Evolutionary conservation across 257 asterid genomes (phyloP), one percentile per base, ranked within the genome.

Genomic region (Voacanga thouarsii): DNA sequence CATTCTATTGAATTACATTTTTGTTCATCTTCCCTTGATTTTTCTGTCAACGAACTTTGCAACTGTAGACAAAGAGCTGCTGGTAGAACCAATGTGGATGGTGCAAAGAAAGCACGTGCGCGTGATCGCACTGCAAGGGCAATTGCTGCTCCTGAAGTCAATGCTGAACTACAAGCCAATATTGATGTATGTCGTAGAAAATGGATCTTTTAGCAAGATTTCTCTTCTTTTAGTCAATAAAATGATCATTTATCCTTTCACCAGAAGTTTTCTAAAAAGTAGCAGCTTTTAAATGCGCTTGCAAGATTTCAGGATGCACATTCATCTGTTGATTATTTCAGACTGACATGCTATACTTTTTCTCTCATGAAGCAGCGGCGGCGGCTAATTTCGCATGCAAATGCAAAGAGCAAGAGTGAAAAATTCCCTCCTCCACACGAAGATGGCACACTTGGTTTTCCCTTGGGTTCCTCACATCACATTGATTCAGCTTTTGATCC

Each of bases 341-440:
- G 67, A 50, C 39, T 80, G 77, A 75, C 74, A 33, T 39, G 78
- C 50, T 63, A 5, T 61, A 1, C 28, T 51, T n/a, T 76, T 44
- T 21, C 56, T 39, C 47, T 21, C 41, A 5, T 74, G 82, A 80
- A 82, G 66, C 94, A 93, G 97, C 87, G 90, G 82, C 91, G 92
- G 15, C 88, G 97, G 41, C 78, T 91, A 53, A 84, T 91, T n/a
- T 83, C 94, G 53, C 93, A 91, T 26, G 93, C 96, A 5, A 93
- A 90, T 63, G 97, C 97, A 28, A 89, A 91, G 91, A 93, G 97
- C 92, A 91, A 89, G 85, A 93, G 97, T 61, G 96, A 91, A 77
- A 93, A 93, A 76, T 93, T 93, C 74, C 97, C 97, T 66, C 97
- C 97, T 10, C 97, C 97, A 24, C 97, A 91, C 84, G 91, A 90